Evolutionary conservation across 495 filamentous ascomycete species (phyloP).

Genomic region (Rhypophila decipiens): DNA sequence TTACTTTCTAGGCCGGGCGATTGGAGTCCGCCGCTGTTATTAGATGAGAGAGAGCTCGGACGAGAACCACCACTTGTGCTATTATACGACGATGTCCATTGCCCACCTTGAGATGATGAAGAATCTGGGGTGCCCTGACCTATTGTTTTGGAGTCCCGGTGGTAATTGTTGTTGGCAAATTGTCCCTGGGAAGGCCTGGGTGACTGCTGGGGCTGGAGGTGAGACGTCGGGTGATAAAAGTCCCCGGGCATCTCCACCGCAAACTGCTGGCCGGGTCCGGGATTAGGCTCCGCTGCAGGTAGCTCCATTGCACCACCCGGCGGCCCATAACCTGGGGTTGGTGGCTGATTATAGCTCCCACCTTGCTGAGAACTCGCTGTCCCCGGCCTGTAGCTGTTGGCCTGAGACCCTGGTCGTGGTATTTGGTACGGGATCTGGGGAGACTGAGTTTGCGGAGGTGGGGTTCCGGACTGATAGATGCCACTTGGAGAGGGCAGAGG

Average conservation of each 20-base stretch:
- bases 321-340: slow-evolving; percentile 8
- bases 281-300: slow-evolving; percentile 7
- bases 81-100: slow-evolving; percentile 12
- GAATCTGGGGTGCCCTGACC: slow-evolving; percentile 26
- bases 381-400: slow-evolving; percentile 9
- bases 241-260: slow-evolving; percentile 43
- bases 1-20: slow-evolving; percentile 33
- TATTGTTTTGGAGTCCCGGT: slow-evolving; percentile 27
- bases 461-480: slow-evolving; percentile 15
- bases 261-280: slow-evolving; percentile 7
- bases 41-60: slow-evolving; percentile 27
- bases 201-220: slow-evolving; percentile 12
- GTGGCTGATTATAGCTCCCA: slow-evolving; percentile 2
- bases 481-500: slow-evolving; percentile 28
- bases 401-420: slow-evolving; percentile 27
- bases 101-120: slow-evolving; percentile 16
- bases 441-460: slow-evolving; percentile 25
- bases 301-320: slow-evolving; percentile 17
- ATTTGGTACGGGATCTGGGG: slow-evolving; percentile 36
- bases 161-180: no score
- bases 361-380: slow-evolving; percentile 14
- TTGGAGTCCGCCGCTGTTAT: slow-evolving; percentile 17
- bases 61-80: slow-evolving; percentile 22
- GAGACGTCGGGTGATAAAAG: slow-evolving; percentile 27
- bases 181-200: slow-evolving; percentile 10